phyloP scores from a whole-genome alignment of 208 protist genomes.

The Naegleria lovaniensis region DNA sequence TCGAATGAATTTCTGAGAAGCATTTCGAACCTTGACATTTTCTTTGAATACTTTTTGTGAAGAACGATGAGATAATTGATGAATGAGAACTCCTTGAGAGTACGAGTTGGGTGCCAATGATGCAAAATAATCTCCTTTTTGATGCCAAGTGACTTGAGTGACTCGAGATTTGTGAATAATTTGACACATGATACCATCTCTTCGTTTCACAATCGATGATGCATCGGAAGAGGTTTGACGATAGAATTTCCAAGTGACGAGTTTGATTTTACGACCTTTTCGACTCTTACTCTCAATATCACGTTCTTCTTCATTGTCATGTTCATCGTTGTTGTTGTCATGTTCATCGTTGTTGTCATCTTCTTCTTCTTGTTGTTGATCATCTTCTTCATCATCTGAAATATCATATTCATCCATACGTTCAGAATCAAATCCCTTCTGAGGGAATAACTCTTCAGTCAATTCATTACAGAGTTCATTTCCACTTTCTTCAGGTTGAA shows the following conservation, averaged over 20 bases:
- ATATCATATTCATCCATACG: constrained; percentile 30
- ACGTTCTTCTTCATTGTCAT: background rate
- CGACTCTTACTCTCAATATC: background rate
- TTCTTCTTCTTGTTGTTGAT: background rate
- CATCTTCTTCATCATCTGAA: background rate
- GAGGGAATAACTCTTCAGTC: constrained; percentile 71
- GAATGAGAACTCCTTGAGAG: constrained; percentile 60
- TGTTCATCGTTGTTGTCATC: background rate
- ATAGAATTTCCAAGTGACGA: constrained; percentile 16
- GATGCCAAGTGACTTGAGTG: constrained; percentile 62
- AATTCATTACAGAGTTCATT: constrained; percentile 70
- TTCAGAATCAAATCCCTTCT: constrained; percentile 51
- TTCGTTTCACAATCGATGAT: background rate
- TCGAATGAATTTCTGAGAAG: constrained; percentile 43
- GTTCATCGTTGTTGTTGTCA: background rate
- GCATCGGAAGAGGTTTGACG: background rate
- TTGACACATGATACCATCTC: background rate
- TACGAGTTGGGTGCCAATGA: constrained; percentile 49
- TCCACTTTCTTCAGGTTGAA: constrained; percentile 70
- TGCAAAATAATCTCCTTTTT: constrained; percentile 70
- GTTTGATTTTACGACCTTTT: background rate
- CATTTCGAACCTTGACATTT: background rate
- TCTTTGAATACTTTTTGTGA: constrained; percentile 60
- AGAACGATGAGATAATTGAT: constrained; percentile 56
- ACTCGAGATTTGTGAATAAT: constrained; percentile 30